These are phyloP conservation scores for Ogataea methanolica DNA, from an alignment of 805 yeast species.

Conservation along the genomic window DNA sequence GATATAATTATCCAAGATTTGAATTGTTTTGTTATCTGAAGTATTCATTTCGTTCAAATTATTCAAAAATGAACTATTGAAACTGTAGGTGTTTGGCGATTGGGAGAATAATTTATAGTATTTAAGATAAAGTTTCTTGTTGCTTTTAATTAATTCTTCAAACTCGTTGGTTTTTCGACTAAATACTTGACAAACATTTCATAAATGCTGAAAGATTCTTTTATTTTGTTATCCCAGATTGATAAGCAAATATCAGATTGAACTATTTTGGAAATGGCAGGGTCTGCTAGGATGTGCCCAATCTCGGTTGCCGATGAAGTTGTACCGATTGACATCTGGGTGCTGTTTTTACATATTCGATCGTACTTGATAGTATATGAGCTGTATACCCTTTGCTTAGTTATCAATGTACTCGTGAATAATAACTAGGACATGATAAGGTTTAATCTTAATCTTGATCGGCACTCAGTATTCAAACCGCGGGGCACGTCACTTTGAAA, in stretches of 20 bases:
- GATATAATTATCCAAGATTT: not conserved
- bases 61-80: not conserved
- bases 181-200: conserved; percentile 1
- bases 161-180: not conserved
- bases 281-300: not conserved
- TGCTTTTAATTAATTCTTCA: not conserved
- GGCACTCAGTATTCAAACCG: no score
- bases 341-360: not conserved
- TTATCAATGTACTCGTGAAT: no score
- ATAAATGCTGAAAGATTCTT: not conserved
- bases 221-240: not conserved
- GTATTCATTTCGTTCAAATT: conserved; percentile 2
- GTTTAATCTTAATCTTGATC: no score
- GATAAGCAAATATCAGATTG: conserved; percentile 1
- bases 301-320: conserved; percentile 1
- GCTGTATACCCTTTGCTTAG: no score
- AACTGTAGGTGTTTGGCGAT: not conserved
- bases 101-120: not conserved
- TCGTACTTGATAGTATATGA: no score
- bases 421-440: no score
- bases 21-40: not conserved
- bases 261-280: not conserved
- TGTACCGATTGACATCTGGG: not conserved
- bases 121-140: not conserved
- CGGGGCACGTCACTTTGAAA: no score